Evolutionary conservation across 2,329 filamentous ascomycete species (phyloP).

Genomic region (Claviceps spartinae): DNA sequence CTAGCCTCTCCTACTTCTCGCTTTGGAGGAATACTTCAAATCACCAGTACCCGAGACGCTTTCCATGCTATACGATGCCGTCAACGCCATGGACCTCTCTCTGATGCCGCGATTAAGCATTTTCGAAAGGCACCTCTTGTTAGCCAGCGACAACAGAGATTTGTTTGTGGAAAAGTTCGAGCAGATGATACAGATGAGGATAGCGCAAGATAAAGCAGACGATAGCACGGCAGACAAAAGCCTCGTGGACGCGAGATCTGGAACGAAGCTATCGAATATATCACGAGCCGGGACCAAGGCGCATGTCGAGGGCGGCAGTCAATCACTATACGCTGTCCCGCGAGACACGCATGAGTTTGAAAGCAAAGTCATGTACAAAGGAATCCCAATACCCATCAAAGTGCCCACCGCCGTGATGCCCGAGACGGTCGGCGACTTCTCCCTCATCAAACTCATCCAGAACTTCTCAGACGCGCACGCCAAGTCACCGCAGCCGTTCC

Average conservation of each 20-base stretch:
- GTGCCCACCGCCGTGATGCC: slow-evolving; percentile 86
- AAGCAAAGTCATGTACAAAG: slow-evolving; percentile 88
- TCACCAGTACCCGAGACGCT: slow-evolving; percentile 78
- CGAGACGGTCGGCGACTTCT: slow-evolving; percentile 96
- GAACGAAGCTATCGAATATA: slow-evolving; percentile 33
- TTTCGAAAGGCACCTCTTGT: slow-evolving; percentile 73
- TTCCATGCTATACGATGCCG: slow-evolving; percentile 74
- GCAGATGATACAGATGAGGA: slow-evolving; percentile 75
- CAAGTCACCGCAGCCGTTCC: slow-evolving; percentile 73
- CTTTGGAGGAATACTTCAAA: slow-evolving; percentile 94
- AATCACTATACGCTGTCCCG: slow-evolving; percentile 60
- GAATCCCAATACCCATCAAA: slow-evolving; percentile 92
- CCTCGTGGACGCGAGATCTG: slow-evolving; percentile 32
- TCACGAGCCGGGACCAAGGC: slow-evolving; percentile 50
- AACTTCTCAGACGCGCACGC: slow-evolving; percentile 76
- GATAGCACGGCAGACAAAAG: slow-evolving; percentile 25
- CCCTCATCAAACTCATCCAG: slow-evolving; percentile 90
- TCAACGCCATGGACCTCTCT: slow-evolving; percentile 94
- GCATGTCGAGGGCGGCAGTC: slow-evolving; percentile 39
- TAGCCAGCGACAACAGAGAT: slow-evolving; percentile 86
- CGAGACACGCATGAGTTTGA: slow-evolving; percentile 97
- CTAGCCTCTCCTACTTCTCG: slow-evolving; percentile 74
- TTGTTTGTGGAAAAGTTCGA: slow-evolving; percentile 97
- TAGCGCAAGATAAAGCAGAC: slow-evolving; percentile 48
- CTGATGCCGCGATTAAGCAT: slow-evolving; percentile 76